Evolutionary conservation across 352 stramenopile genomes (phyloP).

Genomic region (Elongisporangium senticosum): DNA sequence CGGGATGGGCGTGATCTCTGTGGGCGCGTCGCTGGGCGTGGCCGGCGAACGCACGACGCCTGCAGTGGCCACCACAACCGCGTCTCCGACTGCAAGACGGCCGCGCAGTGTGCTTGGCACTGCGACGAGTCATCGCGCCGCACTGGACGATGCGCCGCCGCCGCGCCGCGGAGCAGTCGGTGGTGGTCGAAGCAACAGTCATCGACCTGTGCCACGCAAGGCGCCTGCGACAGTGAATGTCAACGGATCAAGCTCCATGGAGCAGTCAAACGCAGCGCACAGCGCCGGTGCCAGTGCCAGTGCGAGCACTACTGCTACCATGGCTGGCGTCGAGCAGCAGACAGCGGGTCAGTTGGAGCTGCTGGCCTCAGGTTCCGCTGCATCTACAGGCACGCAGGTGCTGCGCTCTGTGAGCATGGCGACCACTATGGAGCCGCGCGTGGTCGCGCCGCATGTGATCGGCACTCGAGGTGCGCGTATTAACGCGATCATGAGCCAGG

Average conservation of each 20-base stretch:
- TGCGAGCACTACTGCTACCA: no score
- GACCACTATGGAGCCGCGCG: constrained; percentile 33
- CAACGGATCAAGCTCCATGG: neutral
- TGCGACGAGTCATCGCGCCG: no score
- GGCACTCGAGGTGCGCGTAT: constrained; percentile 41
- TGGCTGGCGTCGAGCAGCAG: neutral
- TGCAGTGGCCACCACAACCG: no score
- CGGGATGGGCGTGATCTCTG: constrained; percentile 78
- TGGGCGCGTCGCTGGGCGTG: constrained; percentile 72
- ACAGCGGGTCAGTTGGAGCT: neutral
- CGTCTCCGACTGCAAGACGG: no score
- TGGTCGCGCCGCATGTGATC: constrained; percentile 43
- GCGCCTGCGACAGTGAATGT: neutral
- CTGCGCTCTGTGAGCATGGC: constrained; percentile 29
- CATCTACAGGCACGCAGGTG: constrained; percentile 8
- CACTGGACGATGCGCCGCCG: no score
- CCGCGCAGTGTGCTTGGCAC: no score
- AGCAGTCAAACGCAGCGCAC: neutral
- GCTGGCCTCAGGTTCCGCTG: neutral
- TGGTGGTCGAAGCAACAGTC: no score
- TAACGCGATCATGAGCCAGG: constrained; percentile 51
- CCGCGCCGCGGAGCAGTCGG: no score
- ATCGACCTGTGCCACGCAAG: no score
- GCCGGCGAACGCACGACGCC: constrained; percentile 16
- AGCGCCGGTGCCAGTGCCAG: neutral